These are phyloP conservation scores for Vigna hirtella DNA, from an alignment of 306 rosid genomes.

Conservation along the genomic window DNA sequence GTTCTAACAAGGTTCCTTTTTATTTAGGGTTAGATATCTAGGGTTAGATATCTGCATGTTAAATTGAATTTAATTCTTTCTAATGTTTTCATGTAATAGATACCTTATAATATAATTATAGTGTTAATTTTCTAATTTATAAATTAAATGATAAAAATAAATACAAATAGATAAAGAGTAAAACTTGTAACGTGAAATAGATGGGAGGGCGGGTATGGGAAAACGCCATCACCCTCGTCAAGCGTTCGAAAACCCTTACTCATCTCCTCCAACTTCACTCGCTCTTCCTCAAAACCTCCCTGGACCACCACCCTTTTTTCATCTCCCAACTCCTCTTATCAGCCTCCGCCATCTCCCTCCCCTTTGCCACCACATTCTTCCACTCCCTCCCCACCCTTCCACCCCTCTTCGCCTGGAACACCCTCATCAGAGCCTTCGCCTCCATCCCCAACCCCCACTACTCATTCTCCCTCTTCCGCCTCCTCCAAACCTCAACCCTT, in stretches of 20 bases:
- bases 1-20: too few species aligned
- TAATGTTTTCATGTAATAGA: too few species aligned
- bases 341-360: conserved; percentile 47
- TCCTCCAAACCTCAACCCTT: conserved; percentile 45
- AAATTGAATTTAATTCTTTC: too few species aligned
- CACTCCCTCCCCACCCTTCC: conserved; percentile 49
- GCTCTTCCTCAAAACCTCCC: conserved; percentile 51
- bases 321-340: conserved; percentile 38
- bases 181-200: not conserved
- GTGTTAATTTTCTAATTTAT: too few species aligned
- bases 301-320: conserved; percentile 43
- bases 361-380: conserved; percentile 47
- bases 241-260: conserved; percentile 25
- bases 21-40: too few species aligned
- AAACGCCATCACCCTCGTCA: conserved; percentile 38
- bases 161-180: too few species aligned
- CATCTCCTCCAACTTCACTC: conserved; percentile 60
- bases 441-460: conserved; percentile 43
- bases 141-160: too few species aligned
- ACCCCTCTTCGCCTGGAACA: conserved; percentile 61
- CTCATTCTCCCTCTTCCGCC: conserved; percentile 52
- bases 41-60: too few species aligned
- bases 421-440: conserved; percentile 54
- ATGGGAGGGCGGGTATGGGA: not conserved
- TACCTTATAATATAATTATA: too few species aligned